Evolutionary conservation across 1,284 basidiomycete genomes (phyloP).

Genomic region (Pulchroboletus neoregius): DNA sequence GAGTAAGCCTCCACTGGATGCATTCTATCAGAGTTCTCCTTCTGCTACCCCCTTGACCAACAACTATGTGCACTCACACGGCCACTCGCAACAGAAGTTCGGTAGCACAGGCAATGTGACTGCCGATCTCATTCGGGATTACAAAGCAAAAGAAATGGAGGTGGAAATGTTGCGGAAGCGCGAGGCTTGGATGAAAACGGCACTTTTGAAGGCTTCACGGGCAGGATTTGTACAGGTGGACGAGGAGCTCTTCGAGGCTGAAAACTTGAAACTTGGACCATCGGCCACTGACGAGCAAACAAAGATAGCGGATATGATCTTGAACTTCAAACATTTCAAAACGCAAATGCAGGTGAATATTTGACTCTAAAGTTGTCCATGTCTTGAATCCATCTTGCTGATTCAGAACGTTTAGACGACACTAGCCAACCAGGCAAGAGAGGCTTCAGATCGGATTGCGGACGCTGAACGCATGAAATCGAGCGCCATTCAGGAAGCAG

Average conservation of each 20-base stretch:
- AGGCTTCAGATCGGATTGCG: constrained; percentile 72
- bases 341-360: constrained; percentile 78
- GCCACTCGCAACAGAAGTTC: constrained; percentile 36
- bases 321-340: constrained; percentile 87
- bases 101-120: constrained; percentile 67
- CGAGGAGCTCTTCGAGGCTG: constrained; percentile 35
- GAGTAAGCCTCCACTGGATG: constrained; percentile 52
- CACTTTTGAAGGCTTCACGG: constrained; percentile 72
- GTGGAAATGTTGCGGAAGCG: constrained; percentile 75
- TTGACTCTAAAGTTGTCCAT: constrained; percentile 3
- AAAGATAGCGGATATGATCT: constrained; percentile 67
- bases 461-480: constrained; percentile 79
- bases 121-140: constrained; percentile 70
- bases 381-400: constrained; percentile 11
- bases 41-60: constrained; percentile 45
- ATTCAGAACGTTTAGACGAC: constrained; percentile 46
- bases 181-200: constrained; percentile 84
- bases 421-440: constrained; percentile 71
- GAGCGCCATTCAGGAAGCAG: constrained; percentile 89
- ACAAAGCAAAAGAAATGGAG: constrained; percentile 80
- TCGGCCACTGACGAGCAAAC: constrained; percentile 36
- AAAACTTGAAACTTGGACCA: constrained; percentile 39
- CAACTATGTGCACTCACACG: constrained; percentile 25
- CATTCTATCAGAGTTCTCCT: constrained; percentile 53
- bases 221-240: constrained; percentile 79